phyloP scores from a whole-genome alignment of 805 yeast species.

The Kuraishia cidri region DNA sequence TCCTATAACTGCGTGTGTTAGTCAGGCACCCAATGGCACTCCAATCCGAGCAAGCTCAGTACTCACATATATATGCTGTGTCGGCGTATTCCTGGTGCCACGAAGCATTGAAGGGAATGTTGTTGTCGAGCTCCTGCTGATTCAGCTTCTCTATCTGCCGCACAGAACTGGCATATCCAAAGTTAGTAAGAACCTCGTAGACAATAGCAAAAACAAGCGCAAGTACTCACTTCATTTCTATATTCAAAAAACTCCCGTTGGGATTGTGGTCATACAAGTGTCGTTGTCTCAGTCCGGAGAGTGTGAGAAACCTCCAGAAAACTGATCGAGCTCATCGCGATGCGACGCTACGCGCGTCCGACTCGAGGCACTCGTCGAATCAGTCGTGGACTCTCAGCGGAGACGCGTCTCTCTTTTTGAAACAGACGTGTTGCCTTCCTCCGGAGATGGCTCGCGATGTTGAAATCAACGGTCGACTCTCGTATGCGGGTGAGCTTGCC shows the following conservation, averaged over 20 bases:
- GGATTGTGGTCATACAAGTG: no score
- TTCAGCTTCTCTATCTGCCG: conserved; percentile 46
- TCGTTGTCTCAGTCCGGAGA: no score
- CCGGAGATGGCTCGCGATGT: no score
- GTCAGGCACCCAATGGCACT: not conserved
- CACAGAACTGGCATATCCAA: conserved; percentile 10
- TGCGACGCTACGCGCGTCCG: no score
- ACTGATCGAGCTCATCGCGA: no score
- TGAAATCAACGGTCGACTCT: conserved; percentile 11
- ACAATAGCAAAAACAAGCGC: not conserved
- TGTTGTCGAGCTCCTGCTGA: conserved; percentile 55
- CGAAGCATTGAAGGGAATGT: conserved; percentile 54
- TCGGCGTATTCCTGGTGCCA: conserved; percentile 87
- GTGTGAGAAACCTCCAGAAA: no score
- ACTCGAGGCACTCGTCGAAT: no score
- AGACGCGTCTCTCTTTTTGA: no score
- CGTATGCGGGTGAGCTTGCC: conserved; percentile 38
- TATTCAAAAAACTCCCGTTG: no score
- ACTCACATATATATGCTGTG: conserved; percentile 56
- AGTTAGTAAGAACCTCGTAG: not conserved
- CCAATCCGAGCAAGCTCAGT: not conserved
- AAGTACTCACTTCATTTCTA: conserved; percentile 6
- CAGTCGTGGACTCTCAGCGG: no score
- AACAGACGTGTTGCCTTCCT: no score
- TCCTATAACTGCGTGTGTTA: conserved; percentile 43